phyloP scores from a whole-genome alignment of 495 filamentous ascomycete species.

The Penicillium coprophilum region DNA sequence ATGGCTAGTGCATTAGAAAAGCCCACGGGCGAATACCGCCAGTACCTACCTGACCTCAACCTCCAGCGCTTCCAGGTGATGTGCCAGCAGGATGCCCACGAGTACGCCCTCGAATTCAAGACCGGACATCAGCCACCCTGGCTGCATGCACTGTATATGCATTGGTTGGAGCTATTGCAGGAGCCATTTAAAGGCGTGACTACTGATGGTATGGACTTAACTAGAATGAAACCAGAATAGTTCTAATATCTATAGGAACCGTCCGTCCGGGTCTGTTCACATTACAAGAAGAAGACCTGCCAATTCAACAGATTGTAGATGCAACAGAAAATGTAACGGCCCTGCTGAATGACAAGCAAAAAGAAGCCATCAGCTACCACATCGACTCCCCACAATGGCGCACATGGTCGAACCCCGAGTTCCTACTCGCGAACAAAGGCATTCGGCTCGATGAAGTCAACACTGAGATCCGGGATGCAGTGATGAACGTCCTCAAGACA shows the following conservation, averaged over 20 bases:
- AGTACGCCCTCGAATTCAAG: constrained; percentile 62
- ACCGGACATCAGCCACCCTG: constrained; percentile 61
- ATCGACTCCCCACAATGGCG: constrained; percentile 71
- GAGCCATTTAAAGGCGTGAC: constrained; percentile 74
- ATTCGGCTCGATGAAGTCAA: constrained; percentile 63
- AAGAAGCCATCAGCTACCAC: constrained; percentile 51
- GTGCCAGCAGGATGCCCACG: constrained; percentile 60
- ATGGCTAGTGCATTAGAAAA: constrained; percentile 19
- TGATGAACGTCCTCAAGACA: constrained; percentile 53
- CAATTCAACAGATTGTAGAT: constrained; percentile 54
- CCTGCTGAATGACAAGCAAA: constrained; percentile 49
- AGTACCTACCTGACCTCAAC: constrained; percentile 61
- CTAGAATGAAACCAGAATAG: constrained; percentile 13
- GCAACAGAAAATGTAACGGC: constrained; percentile 45
- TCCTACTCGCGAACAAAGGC: constrained; percentile 61
- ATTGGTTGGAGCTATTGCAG: constrained; percentile 63
- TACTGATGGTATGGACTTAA: constrained; percentile 54
- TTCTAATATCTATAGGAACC: constrained; percentile 36
- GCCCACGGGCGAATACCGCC: constrained; percentile 50
- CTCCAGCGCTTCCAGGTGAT: constrained; percentile 61
- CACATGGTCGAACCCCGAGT: constrained; percentile 75
- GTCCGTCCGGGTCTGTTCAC: constrained; percentile 57
- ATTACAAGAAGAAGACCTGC: constrained; percentile 60
- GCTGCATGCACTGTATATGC: constrained; percentile 63
- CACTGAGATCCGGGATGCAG: constrained; percentile 40